phyloP scores from a whole-genome alignment of 2,329 filamentous ascomycete genomes.

The Fusarium nematophilum region DNA sequence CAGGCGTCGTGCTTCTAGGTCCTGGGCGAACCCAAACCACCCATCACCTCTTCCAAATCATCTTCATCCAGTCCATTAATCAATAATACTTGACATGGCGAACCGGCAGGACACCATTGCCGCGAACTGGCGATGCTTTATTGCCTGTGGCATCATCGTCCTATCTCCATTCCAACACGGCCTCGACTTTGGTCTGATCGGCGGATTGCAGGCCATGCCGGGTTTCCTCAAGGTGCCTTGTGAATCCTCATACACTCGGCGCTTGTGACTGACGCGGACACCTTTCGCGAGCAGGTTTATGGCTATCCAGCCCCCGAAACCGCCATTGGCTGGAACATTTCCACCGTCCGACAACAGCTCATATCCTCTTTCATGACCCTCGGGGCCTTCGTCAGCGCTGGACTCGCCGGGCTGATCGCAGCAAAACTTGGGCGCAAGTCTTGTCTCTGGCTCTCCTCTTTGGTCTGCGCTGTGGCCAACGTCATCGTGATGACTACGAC shows the following conservation, averaged over 20 bases:
- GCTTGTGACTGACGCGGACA: not conserved
- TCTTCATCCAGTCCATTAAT: too few species aligned
- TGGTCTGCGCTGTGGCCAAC: slow-evolving; percentile 33
- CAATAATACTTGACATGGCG: too few species aligned
- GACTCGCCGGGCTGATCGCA: slow-evolving; percentile 32
- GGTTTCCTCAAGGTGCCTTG: slow-evolving; percentile 38
- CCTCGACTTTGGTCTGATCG: slow-evolving; percentile 39
- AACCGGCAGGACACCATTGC: slow-evolving; percentile 34
- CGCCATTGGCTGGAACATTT: slow-evolving; percentile 40
- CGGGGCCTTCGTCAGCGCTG: slow-evolving; percentile 39
- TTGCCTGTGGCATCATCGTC: slow-evolving; percentile 35
- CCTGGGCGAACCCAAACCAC: not conserved
- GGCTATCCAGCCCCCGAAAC: slow-evolving; percentile 35
- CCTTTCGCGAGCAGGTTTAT: slow-evolving; percentile 15
- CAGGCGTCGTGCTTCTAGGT: too few species aligned
- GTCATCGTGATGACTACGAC: slow-evolving; percentile 41
- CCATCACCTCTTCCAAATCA: slow-evolving; percentile 9
- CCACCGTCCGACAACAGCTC: slow-evolving; percentile 36
- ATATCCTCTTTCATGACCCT: slow-evolving; percentile 41
- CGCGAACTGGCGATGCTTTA: slow-evolving; percentile 38
- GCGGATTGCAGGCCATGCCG: slow-evolving; percentile 38
- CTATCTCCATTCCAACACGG: slow-evolving; percentile 40
- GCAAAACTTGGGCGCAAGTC: slow-evolving; percentile 28
- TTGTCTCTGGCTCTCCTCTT: slow-evolving; percentile 35
- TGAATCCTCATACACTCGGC: too few species aligned